Evolutionary conservation across 225 moss, liverwort and hornwort species (phyloP).

Genomic region (Polytrichum commune): DNA sequence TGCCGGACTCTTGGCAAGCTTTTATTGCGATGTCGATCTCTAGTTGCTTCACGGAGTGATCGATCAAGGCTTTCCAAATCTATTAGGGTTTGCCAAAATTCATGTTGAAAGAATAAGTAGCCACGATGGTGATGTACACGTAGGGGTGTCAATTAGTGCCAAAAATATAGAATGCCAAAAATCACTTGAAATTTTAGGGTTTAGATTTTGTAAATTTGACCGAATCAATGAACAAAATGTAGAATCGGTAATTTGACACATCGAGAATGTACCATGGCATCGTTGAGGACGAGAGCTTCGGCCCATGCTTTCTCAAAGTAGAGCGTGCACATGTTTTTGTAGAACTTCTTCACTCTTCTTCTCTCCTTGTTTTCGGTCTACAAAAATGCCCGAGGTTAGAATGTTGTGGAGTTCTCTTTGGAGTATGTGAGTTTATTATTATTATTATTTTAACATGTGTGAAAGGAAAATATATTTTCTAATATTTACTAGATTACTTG

Average conservation of each 20-base stretch:
- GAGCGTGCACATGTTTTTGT: constrained; percentile 35
- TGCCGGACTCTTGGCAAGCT: constrained; percentile 53
- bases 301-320: constrained; percentile 68
- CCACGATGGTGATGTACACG: background rate
- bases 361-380: constrained; percentile 16
- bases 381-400: background rate
- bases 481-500: too few species aligned
- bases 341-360: constrained; percentile 31
- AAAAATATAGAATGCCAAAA: background rate
- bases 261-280: constrained; percentile 20
- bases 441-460: too few species aligned
- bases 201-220: background rate
- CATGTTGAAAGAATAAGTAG: too few species aligned
- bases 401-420: too few species aligned
- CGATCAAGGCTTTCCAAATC: constrained; percentile 47
- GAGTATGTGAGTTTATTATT: too few species aligned
- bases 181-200: background rate
- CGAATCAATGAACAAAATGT: background rate
- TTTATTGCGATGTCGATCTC: constrained; percentile 59
- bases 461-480: too few species aligned
- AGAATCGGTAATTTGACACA: background rate
- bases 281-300: constrained; percentile 32
- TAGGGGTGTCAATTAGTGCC: background rate
- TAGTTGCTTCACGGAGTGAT: constrained; percentile 35
- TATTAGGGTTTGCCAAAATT: background rate